Percentiles rank a stretch among this genome's conserved stretches.
These are phyloP conservation scores for Leishmania braziliensis DNA, from an alignment of 208 protist genomes.

Conservation along the genomic window DNA sequence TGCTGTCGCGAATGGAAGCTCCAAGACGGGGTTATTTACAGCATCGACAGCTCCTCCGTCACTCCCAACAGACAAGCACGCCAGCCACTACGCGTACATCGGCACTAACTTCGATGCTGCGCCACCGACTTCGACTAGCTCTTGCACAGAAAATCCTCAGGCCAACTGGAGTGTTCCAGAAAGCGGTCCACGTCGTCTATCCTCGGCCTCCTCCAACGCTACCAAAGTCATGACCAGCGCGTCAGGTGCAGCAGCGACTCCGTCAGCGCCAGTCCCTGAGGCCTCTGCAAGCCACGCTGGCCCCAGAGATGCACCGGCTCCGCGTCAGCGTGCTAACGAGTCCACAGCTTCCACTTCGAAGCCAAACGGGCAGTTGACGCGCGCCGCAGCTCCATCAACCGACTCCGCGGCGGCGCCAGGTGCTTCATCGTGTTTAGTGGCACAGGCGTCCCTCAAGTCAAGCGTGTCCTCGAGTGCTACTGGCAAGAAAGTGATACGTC, in stretches of 20 bases:
- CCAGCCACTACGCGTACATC: not conserved
- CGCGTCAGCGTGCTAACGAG: not conserved
- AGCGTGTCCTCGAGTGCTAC: not conserved
- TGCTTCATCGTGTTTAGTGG: not conserved
- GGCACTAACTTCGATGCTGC: not conserved
- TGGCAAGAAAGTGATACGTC: conserved; percentile 17
- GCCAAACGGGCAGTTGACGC: not conserved
- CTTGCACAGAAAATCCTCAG: not conserved
- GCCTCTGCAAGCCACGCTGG: not conserved
- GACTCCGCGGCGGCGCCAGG: not conserved
- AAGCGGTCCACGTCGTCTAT: not conserved
- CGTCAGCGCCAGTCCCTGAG: not conserved
- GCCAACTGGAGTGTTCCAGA: not conserved
- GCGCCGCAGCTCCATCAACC: not conserved
- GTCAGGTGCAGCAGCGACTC: conserved; percentile 2
- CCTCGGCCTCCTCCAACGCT: not conserved
- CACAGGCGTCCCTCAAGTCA: not conserved
- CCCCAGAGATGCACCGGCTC: not conserved
- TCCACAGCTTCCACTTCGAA: not conserved
- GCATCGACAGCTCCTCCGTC: not conserved
- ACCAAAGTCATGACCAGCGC: not conserved
- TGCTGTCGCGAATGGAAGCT: not conserved
- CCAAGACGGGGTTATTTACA: not conserved
- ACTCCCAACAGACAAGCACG: not conserved
- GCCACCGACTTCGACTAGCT: not conserved